These are phyloP conservation scores for Meyerozyma sp. DNA, from an alignment of 1,139 yeast species.

Conservation along the genomic window DNA sequence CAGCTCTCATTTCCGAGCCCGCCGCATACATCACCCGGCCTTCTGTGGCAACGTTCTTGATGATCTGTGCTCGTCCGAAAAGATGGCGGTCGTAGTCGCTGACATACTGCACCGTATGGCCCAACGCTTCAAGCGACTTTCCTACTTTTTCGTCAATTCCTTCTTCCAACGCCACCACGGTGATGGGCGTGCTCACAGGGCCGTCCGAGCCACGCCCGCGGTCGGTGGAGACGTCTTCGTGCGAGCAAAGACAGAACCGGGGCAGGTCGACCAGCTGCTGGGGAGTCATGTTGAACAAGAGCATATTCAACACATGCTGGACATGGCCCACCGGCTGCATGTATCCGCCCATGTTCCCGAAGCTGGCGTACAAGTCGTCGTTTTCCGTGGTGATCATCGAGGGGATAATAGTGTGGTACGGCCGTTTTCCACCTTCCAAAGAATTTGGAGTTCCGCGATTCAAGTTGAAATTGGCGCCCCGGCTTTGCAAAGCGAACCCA, in stretches of 20 bases:
- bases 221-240: conserved; percentile 40
- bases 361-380: conserved; percentile 54
- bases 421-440: conserved; percentile 66
- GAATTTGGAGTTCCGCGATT: conserved; percentile 53
- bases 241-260: conserved; percentile 57
- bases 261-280: conserved; percentile 78
- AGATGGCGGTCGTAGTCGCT: conserved; percentile 39
- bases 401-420: conserved; percentile 83
- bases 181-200: conserved; percentile 56
- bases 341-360: conserved; percentile 87
- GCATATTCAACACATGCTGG: conserved; percentile 66
- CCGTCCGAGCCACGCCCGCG: conserved; percentile 61
- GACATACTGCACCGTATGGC: conserved; percentile 52
- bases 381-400: conserved; percentile 51
- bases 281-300: conserved; percentile 60
- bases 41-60: conserved; percentile 37
- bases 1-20: conserved; percentile 78
- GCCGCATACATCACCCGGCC: conserved; percentile 53
- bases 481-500: conserved; percentile 71
- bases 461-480: conserved; percentile 73
- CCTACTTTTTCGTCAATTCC: conserved; percentile 47
- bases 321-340: conserved; percentile 87
- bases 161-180: conserved; percentile 62
- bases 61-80: conserved; percentile 76
- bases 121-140: conserved; percentile 41